These are phyloP conservation scores for Chamaecrista fasciculata DNA, from an alignment of 306 rosid species.

Conservation along the genomic window DNA sequence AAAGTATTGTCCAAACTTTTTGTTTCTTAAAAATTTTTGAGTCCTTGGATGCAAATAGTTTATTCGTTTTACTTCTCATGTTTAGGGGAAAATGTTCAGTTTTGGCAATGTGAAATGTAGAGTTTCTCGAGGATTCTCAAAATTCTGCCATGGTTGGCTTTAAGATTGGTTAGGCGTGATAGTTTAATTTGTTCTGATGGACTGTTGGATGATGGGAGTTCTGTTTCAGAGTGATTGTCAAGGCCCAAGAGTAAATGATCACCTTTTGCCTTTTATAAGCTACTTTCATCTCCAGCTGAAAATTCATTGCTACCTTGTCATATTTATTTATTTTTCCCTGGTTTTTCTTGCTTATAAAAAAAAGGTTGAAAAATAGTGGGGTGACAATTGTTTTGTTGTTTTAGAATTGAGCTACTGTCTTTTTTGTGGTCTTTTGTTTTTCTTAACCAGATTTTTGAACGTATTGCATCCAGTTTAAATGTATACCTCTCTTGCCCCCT, in stretches of 20 bases:
- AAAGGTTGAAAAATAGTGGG: too few species aligned
- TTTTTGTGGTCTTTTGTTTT: not conserved
- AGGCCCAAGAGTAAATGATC: not conserved
- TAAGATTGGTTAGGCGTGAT: not conserved
- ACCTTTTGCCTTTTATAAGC: not conserved
- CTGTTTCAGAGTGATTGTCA: not conserved
- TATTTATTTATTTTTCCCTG: not conserved
- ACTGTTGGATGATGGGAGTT: not conserved
- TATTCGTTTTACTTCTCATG: not conserved
- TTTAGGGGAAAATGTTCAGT: not conserved
- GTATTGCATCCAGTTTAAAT: not conserved
- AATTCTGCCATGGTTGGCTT: not conserved
- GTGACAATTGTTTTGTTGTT: too few species aligned
- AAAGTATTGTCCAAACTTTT: not conserved
- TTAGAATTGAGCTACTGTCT: conserved; percentile 14
- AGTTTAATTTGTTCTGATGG: not conserved
- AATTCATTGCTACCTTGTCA: not conserved
- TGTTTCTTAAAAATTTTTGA: not conserved
- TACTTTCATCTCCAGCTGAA: not conserved
- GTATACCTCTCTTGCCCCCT: conserved; percentile 9
- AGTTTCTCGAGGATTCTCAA: not conserved
- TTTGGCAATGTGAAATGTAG: not conserved
- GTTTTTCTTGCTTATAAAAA: not conserved
- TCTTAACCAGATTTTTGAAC: too few species aligned
- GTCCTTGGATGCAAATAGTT: not conserved